Base-by-base conservation (phyloP, 345 rosid genomes). In the Streptanthus diversifolius region DNA sequence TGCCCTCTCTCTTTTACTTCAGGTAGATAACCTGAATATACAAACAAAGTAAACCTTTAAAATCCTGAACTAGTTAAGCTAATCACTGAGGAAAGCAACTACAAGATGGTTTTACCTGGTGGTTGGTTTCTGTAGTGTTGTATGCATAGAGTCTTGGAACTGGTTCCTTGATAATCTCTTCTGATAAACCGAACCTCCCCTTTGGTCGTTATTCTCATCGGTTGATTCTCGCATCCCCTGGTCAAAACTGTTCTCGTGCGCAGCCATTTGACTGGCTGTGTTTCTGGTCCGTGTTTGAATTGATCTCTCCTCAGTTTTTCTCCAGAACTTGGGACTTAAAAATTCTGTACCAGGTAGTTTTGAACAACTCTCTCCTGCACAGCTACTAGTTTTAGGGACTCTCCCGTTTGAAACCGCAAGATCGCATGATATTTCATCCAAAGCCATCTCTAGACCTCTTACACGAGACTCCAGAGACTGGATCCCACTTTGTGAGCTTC, bases 261-360 rank as follows among this genome's bases (percentile, higher is more conserved):
- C 72, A 43, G 68, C 40, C 43, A 69, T 48, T 70, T 60, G 70
- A 77, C n/a, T 6, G 79, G 43, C 49, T 60, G 80, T 24, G 67
- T 70, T 69, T 54, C 64, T 69, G 10, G 37, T 19, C 75, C 45
- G 60, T 37, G 64, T 41, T 22, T 68, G 73, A 43, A 21, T n/a
- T 55, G 71, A 60, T 54, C 75, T 63, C 75, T 77, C 82, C 64
- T 91, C 97, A 12, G 83, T 66, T 82, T 83, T 89, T 71, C 87
- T 88, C 97, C 99, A 90, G 66, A 91, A 84, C 76, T 91, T 95
- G 7, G 95, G 84, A 81, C 92, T 86, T 88, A 88, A 82, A 44
- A 87, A 89, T 30, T 88, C 93, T 8, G 97, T 43, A 52, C 97
- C 96, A 24, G 98, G 96, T 65, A 91, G 85, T 79, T 83, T 89